phyloP scores from a whole-genome alignment of 148 eudicot genomes.

The Spergularia bocconei region DNA sequence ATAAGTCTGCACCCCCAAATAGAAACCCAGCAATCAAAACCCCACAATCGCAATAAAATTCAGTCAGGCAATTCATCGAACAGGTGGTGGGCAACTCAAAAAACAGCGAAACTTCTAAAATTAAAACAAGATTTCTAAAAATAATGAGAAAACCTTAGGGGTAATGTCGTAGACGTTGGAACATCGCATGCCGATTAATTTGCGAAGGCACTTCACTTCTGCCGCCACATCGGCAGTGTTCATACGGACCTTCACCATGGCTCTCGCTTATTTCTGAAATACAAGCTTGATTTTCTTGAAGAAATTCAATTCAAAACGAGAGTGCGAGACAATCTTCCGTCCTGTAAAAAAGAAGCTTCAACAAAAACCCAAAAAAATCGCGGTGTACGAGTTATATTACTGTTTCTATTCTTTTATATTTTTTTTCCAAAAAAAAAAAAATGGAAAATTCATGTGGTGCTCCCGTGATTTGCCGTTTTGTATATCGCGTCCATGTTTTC shows the following conservation, averaged over 20 bases:
- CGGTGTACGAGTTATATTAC: no score
- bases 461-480: no score
- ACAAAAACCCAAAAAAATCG: no score
- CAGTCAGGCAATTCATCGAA: constrained; percentile 14
- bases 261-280: neutral
- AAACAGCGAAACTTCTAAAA: no score
- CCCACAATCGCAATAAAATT: neutral
- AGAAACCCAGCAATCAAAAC: constrained; percentile 11
- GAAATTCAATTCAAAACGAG: no score
- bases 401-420: no score
- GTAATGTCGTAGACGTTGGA: constrained; percentile 91
- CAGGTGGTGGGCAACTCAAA: constrained; percentile 10
- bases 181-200: constrained; percentile 90
- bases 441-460: no score
- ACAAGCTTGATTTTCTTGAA: no score
- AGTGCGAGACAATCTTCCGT: no score
- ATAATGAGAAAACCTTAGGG: constrained; percentile 51
- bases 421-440: no score
- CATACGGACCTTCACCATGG: constrained; percentile 98
- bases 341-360: no score
- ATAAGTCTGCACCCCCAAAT: constrained; percentile 57
- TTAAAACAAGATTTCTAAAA: neutral
- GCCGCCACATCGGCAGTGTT: constrained; percentile 99
- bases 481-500: no score
- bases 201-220: constrained; percentile 88